Base-by-base conservation (phyloP, 495 filamentous ascomycete species). In the Elaphomyces granulatus region DNA sequence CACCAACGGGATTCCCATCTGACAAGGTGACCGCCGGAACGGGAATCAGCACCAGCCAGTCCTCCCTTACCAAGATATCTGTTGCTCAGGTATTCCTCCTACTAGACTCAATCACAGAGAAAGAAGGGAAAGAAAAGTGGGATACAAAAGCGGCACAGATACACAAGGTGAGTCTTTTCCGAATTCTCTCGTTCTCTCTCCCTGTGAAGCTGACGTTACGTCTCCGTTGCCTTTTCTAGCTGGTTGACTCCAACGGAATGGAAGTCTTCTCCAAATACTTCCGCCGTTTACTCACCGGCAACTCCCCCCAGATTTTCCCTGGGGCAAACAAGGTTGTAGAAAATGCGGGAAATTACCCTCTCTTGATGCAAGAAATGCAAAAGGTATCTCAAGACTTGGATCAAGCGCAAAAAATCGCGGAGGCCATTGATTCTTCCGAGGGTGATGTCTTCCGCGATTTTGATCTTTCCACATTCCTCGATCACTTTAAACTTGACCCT, bases 201-300 rank as follows among this genome's bases (percentile, higher is more conserved):
- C 15, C 32, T 8, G 18, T 15, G n/a, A 33, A 21, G 23, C 23
- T 40, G 34, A 42, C 12, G 4, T 3, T 7, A 41, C 4, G 30
- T n/a, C 8, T 12, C 36, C 2, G 15, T 3, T 28, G 20, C 20
- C 47, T 56, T 19, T 58, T 32, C 32, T 48, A 94, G 86, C 74
- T 95, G 48, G 77, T 94, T 55, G 80, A 90, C 71, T 84, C 86
- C 45, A 76, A 90, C 87, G 85, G 84, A 54, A 94, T 94, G 87
- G 87, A 94, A 67, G 85, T 90, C 48, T 94, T 81, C 60, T 72
- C 79, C 26, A 92, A 81, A 65, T 94, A 87, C 60, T 92, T 94
- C 61, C 77, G 81, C 55, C 83, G 87, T 55, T 70, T 94, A 51
- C 71, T 95, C 40, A 78, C 74, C 56, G 74, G 74, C 52, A 93